A percentile compares a stretch with the other conserved stretches of the same genome.
phyloP scores from a whole-genome alignment of 2,329 filamentous ascomycete genomes.

The Cephalotrichum gorgonifer region DNA sequence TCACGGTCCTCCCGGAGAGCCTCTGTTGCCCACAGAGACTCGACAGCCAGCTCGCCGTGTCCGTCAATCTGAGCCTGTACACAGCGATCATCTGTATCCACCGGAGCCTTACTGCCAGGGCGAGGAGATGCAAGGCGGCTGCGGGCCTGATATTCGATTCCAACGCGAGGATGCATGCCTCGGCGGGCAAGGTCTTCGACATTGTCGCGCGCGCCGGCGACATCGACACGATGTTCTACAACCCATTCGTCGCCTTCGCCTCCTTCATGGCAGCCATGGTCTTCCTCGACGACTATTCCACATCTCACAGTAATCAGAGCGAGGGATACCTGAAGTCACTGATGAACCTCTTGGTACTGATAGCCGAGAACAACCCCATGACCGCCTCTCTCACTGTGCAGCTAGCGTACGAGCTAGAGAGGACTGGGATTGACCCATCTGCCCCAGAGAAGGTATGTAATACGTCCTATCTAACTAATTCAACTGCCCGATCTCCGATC shows the following conservation, averaged over 20 bases:
- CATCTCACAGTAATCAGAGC: not conserved
- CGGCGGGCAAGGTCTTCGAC: constrained; percentile 74
- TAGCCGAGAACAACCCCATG: not conserved
- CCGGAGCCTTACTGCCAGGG: constrained; percentile 1
- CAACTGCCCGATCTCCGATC: not conserved
- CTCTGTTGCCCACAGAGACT: constrained; percentile 62
- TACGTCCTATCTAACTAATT: not conserved
- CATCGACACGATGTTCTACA: constrained; percentile 10
- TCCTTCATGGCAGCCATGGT: not conserved
- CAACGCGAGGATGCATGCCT: constrained; percentile 62
- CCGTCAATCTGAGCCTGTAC: constrained; percentile 81
- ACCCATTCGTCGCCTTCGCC: not conserved
- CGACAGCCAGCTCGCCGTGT: constrained; percentile 62
- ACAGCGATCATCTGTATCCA: constrained; percentile 82
- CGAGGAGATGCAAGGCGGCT: constrained; percentile 53
- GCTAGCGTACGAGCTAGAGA: not conserved
- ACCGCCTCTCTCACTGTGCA: not conserved
- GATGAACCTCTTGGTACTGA: not conserved
- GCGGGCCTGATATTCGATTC: constrained; percentile 68
- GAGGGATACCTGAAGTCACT: not conserved
- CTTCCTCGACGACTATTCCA: not conserved
- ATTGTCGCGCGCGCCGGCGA: constrained; percentile 74
- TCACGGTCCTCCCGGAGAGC: constrained; percentile 66
- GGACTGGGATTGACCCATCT: not conserved
- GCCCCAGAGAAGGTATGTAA: not conserved